These are phyloP conservation scores for Kluyveromyces aestuarii DNA, from an alignment of 805 yeast genomes.

Conservation along the genomic window DNA sequence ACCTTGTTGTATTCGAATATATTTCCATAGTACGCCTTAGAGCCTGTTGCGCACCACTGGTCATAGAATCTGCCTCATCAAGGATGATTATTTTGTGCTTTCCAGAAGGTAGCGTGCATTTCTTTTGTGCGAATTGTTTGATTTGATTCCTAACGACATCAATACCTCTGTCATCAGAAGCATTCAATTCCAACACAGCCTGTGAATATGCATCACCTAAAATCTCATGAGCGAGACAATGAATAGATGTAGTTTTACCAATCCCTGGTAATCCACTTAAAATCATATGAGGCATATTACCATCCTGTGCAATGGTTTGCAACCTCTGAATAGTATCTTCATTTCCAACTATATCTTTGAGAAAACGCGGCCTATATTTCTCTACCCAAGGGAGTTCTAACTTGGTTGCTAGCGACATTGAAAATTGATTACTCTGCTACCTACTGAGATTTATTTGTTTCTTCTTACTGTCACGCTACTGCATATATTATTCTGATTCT, in stretches of 20 bases:
- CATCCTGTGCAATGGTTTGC: conserved; percentile 77
- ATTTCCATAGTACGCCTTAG: conserved; percentile 91
- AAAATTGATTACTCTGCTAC: background rate
- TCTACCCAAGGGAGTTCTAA: conserved; percentile 65
- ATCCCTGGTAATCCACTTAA: conserved; percentile 96
- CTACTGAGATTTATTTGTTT: background rate
- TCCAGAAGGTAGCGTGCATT: conserved; percentile 78
- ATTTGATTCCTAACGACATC: conserved; percentile 92
- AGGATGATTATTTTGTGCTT: conserved; percentile 86
- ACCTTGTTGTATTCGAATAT: conserved; percentile 89
- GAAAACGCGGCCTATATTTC: conserved; percentile 74
- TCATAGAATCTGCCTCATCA: conserved; percentile 96
- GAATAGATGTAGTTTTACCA: conserved; percentile 91
- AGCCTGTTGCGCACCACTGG: conserved; percentile 95
- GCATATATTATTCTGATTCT: background rate
- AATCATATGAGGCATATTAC: conserved; percentile 95
- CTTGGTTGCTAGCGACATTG: conserved; percentile 3
- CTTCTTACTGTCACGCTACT: background rate
- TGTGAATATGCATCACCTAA: conserved; percentile 64
- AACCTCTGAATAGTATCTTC: conserved; percentile 81
- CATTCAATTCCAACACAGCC: conserved; percentile 89
- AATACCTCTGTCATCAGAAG: conserved; percentile 95
- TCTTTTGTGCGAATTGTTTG: conserved; percentile 93
- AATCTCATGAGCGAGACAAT: conserved; percentile 78
- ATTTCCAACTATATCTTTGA: conserved; percentile 89